Evolutionary conservation across 129 eudicot genomes (phyloP).

Genomic region (Artemisia annua): DNA sequence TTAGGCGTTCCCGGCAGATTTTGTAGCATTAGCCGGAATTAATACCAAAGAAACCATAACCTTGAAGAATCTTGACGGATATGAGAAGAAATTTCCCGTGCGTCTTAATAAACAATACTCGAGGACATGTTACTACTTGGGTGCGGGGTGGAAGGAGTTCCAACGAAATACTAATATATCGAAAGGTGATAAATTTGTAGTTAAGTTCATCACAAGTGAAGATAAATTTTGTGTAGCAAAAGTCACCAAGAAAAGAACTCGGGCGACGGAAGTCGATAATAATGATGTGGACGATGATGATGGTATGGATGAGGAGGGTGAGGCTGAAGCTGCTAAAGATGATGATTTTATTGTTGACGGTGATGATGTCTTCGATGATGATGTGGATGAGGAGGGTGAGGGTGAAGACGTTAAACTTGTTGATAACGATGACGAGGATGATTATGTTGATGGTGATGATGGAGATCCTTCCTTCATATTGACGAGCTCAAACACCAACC

Average conservation of each 20-base stretch:
- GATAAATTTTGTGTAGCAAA: conserved; percentile 14
- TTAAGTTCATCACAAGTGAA: conserved; percentile 24
- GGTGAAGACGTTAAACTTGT: too few relatives aligned
- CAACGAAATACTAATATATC: not conserved
- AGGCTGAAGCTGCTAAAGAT: too few relatives aligned
- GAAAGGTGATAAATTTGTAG: conserved; percentile 22
- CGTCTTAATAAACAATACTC: not conserved
- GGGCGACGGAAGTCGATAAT: not conserved
- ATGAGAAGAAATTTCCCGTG: conserved; percentile 4
- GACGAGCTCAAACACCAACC: too few relatives aligned
- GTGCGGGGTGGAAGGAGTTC: conserved; percentile 5
- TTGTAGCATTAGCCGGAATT: conserved; percentile 15
- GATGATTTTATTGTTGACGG: too few relatives aligned
- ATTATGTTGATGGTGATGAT: too few relatives aligned
- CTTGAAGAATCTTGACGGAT: conserved; percentile 21
- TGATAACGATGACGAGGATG: too few relatives aligned
- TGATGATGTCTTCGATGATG: too few relatives aligned
- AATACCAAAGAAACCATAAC: not conserved
- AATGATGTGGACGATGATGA: too few relatives aligned
- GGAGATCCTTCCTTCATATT: too few relatives aligned
- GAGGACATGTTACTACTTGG: conserved; percentile 1
- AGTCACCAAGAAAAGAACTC: conserved; percentile 5
- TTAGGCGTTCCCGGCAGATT: conserved; percentile 15
- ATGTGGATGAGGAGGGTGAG: too few relatives aligned
- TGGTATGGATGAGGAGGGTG: too few relatives aligned